Evolutionary conservation across 495 filamentous ascomycete species (phyloP).

Genomic region (Aspergillus leporis): DNA sequence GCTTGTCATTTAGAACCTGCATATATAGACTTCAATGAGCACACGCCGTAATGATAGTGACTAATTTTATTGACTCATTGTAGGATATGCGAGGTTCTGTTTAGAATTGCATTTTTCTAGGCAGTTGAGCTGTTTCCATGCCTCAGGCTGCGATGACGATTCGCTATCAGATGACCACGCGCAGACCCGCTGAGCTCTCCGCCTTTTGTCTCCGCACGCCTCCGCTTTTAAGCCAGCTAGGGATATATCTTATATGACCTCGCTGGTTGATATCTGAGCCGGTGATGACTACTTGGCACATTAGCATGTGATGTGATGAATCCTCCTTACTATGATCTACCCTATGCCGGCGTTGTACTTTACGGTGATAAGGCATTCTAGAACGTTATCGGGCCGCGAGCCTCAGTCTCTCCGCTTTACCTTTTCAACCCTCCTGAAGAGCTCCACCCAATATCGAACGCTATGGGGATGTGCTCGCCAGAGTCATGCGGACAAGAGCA

Average conservation of each 20-base stretch:
- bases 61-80: background rate
- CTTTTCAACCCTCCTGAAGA: background rate
- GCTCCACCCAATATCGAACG: slow-evolving; percentile 5
- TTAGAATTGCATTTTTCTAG: no score
- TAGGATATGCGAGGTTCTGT: no score
- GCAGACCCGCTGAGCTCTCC: background rate
- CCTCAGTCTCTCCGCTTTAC: background rate
- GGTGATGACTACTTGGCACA: no score
- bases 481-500: slow-evolving; percentile 1
- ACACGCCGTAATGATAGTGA: background rate
- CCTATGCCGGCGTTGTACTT: background rate
- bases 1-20: slow-evolving; percentile 14
- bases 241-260: background rate
- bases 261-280: no score
- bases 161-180: slow-evolving; percentile 8
- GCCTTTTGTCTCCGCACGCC: no score
- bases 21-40: slow-evolving; percentile 1
- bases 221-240: background rate
- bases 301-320: background rate
- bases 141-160: slow-evolving; percentile 6
- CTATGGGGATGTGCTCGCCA: slow-evolving; percentile 9
- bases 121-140: no score
- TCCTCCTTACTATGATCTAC: background rate
- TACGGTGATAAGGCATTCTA: slow-evolving; percentile 3
- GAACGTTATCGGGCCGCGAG: background rate